phyloP scores from a whole-genome alignment of 129 eudicot genomes.

The Pulicaria dysenterica region DNA sequence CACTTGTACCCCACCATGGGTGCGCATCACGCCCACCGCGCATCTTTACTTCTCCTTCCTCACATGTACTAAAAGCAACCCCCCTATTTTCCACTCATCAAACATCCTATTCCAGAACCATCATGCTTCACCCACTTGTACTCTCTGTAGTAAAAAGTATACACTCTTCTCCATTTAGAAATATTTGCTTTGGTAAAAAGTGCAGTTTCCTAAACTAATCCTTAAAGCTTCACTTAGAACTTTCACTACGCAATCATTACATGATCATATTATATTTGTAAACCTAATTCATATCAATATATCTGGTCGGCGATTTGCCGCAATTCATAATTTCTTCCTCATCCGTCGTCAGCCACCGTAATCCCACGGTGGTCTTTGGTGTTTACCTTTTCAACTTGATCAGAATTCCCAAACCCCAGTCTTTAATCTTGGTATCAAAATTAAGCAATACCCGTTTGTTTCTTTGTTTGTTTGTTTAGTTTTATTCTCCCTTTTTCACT shows the following conservation, averaged over 20 bases:
- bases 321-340: slow-evolving; percentile 23
- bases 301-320: slow-evolving; percentile 36
- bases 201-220: slow-evolving; percentile 16
- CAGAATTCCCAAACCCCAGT: neutral
- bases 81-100: slow-evolving; percentile 14
- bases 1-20: slow-evolving; percentile 28
- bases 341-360: slow-evolving; percentile 39
- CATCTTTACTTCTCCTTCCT: slow-evolving; percentile 26
- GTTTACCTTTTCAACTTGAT: too few relatives aligned
- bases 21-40: slow-evolving; percentile 34
- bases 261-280: slow-evolving; percentile 40
- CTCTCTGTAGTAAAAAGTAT: neutral
- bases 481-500: neutral
- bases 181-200: slow-evolving; percentile 13
- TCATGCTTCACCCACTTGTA: neutral
- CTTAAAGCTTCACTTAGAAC: slow-evolving; percentile 38
- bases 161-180: neutral
- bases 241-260: slow-evolving; percentile 52
- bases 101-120: slow-evolving; percentile 1
- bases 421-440: neutral
- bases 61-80: slow-evolving; percentile 42
- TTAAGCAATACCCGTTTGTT: slow-evolving; percentile 21
- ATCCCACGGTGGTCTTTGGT: slow-evolving; percentile 17
- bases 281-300: slow-evolving; percentile 18
- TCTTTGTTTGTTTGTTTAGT: neutral